Conservation (phyloP, 2,329 filamentous ascomycete species). For the Epichloe aotearoae region DNA sequence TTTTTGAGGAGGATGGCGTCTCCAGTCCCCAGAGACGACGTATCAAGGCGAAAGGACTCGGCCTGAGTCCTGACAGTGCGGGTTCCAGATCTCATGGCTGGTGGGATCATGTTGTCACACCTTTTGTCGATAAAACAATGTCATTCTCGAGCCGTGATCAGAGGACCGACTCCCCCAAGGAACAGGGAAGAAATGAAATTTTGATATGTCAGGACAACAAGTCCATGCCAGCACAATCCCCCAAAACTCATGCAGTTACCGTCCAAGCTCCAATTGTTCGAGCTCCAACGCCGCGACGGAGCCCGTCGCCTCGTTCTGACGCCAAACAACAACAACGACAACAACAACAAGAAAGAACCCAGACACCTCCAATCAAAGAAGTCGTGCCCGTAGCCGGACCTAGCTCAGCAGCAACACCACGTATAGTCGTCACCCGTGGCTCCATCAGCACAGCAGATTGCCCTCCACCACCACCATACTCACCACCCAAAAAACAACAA, state of each 20-base stretch:
- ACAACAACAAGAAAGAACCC: constrained; percentile 1
- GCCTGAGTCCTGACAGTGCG: constrained; percentile 33
- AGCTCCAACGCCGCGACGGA: constrained; percentile 23
- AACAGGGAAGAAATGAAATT: constrained; percentile 21
- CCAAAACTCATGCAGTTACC: constrained; percentile 7
- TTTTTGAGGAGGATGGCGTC: constrained; percentile 54
- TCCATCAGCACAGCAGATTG: constrained; percentile 17
- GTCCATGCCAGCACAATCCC: constrained; percentile 6
- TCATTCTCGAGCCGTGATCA: constrained; percentile 29
- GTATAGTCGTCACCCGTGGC: neutral
- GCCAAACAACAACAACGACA: constrained; percentile 3
- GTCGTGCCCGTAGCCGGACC: neutral
- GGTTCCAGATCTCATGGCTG: constrained; percentile 52
- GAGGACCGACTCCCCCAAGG: constrained; percentile 18
- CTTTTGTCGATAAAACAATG: constrained; percentile 39
- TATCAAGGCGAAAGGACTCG: constrained; percentile 22
- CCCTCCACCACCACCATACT: constrained; percentile 39
- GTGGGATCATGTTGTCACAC: constrained; percentile 67
- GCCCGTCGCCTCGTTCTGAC: constrained; percentile 16
- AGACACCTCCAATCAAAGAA: neutral
- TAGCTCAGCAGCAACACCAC: neutral
- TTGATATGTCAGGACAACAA: constrained; percentile 18
- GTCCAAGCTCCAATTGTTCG: constrained; percentile 23
- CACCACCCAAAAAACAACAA: constrained; percentile 27
- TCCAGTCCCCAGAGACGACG: constrained; percentile 26